Base-by-base conservation (phyloP, 2,329 filamentous ascomycete genomes). In the Sporothrix luriei region DNA sequence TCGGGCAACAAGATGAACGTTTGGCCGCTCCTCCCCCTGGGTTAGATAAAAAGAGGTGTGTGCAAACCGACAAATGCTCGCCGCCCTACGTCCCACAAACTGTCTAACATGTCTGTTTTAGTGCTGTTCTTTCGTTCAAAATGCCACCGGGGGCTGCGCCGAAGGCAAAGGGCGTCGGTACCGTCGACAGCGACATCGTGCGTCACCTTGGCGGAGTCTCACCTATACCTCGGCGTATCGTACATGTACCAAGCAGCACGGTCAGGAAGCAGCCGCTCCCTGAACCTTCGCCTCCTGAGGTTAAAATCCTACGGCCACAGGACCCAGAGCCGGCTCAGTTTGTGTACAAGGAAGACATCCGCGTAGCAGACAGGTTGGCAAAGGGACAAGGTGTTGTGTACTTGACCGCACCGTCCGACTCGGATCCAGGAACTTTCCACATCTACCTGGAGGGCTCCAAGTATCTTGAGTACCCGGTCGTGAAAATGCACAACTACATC, bases 401-500 rank as follows among this genome's bases (percentile, higher is more conserved):
- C 59, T 67, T 73, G 1, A 19, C 72, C 9, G 64, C 40, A 4
- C 13, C 57, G 2, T 52, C 68, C 2, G 46, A 43, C n/a, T 59
- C 46, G 0, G 72, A 70, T 24, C 38, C 65, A 6, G 70, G 71
- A 0, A 66, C 24, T 0, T 26, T 74, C n/a, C 66, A 57, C 5
- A 51, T 74, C 10, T 74, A 67, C 51, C 51, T 74, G 3, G 66
- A 73, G 11, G 73, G 70, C 7, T 29, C 21, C 1, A 67, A 69
- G 14, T 74, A 74, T 38, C 66, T 74, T 16, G 68, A 72, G 19
- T 74, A 73, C 24, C 64, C 72, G 2, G 21, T 73, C n/a, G 14
- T 43, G 67, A 68, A 55, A 65, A 74, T 74, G 72, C 62, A 61
- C 67, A 73, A 74, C 67, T 74, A 74, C 51, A 68, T 73, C 1